These are phyloP conservation scores for Fusarium nematophilum DNA, from an alignment of 2,329 filamentous ascomycete species.

Conservation along the genomic window DNA sequence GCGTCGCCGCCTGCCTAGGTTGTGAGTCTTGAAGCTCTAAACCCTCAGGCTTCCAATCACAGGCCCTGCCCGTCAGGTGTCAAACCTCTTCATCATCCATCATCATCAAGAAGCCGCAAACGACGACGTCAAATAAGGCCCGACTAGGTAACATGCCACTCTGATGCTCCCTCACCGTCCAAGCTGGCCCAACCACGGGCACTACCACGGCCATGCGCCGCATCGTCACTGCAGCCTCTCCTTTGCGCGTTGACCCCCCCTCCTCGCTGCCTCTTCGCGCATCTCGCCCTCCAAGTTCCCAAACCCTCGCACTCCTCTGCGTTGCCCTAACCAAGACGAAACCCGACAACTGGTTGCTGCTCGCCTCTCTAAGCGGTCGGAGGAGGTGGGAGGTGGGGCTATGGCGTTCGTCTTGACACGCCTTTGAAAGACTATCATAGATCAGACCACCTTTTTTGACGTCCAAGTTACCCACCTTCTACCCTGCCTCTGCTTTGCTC, in stretches of 20 bases:
- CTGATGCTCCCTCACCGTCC: constrained; percentile 1
- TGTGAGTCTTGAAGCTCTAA: neutral
- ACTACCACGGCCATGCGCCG: constrained; percentile 29
- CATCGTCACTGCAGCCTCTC: constrained; percentile 10
- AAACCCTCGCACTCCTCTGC: neutral
- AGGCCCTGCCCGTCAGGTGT: constrained; percentile 36
- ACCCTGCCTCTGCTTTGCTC: constrained; percentile 5
- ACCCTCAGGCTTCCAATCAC: constrained; percentile 28
- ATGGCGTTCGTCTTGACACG: constrained; percentile 7
- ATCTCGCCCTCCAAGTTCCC: too few species aligned
- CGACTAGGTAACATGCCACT: constrained; percentile 38
- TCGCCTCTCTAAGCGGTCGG: constrained; percentile 4
- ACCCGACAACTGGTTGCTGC: neutral
- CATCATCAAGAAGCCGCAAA: constrained; percentile 15
- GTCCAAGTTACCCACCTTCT: constrained; percentile 5
- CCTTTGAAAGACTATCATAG: constrained; percentile 11
- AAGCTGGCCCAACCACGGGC: constrained; percentile 26
- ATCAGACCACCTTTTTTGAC: constrained; percentile 35
- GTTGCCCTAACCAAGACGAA: neutral
- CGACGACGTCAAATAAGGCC: constrained; percentile 34
- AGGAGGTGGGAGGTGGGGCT: constrained; percentile 22
- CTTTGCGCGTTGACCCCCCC: neutral
- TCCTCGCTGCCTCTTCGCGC: neutral
- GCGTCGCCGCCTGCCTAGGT: constrained; percentile 19
- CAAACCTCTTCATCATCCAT: constrained; percentile 18